Conservation (phyloP, 1,284 basidiomycete genomes). For the Ceratobasidium sp. region DNA sequence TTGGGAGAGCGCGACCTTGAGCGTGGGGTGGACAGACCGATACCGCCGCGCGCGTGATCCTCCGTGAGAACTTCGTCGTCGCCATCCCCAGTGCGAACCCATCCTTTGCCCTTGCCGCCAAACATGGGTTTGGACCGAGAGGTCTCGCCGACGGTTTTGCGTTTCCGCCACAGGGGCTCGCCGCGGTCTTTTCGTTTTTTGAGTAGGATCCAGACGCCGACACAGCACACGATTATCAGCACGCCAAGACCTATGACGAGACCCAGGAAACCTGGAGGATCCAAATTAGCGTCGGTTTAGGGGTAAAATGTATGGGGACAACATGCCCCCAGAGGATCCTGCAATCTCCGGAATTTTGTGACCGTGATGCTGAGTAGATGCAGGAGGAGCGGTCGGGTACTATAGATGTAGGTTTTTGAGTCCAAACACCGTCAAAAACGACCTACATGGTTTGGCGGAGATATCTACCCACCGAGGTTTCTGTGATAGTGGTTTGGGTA, state of each 20-base stretch:
- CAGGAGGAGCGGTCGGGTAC: conserved; percentile 45
- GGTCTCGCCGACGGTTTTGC: conserved; percentile 11
- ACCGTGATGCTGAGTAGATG: conserved; percentile 45
- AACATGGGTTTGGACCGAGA: conserved; percentile 32
- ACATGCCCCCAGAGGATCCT: conserved; percentile 46
- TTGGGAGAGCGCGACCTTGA: conserved; percentile 45
- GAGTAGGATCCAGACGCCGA: conserved; percentile 45
- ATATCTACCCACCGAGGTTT: conserved; percentile 8
- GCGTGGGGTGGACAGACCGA: conserved; percentile 40
- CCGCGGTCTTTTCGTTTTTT: conserved; percentile 44
- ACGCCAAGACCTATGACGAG: conserved; percentile 47
- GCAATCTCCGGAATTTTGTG: conserved; percentile 46
- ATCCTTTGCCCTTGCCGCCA: conserved; percentile 36
- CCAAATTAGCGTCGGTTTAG: neutral
- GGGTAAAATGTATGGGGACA: neutral
- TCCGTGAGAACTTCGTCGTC: conserved; percentile 39
- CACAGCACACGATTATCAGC: conserved; percentile 45
- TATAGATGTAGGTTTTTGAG: conserved; percentile 1
- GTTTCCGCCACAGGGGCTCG: conserved; percentile 44
- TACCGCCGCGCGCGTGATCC: conserved; percentile 23
- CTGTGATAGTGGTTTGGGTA: conserved; percentile 20
- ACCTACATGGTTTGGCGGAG: neutral
- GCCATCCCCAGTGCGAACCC: conserved; percentile 43
- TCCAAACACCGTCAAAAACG: conserved; percentile 3
- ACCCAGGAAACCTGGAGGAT: conserved; percentile 45